Conservation (phyloP, 305 asterid species). For the Fraxinus greggii region DNA sequence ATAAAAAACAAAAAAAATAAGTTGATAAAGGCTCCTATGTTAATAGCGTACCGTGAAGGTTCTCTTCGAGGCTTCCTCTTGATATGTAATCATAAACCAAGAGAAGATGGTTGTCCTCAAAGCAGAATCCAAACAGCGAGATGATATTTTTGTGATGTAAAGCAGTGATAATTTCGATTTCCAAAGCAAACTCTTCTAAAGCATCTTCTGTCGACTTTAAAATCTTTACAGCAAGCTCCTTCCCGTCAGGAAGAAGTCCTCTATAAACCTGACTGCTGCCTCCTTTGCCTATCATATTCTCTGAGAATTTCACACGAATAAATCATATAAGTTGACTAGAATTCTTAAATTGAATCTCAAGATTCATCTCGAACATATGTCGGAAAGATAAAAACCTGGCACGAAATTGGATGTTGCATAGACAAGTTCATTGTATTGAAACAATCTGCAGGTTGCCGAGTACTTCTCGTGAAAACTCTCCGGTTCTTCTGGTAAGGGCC, state of each 20-base stretch:
- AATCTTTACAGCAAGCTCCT: constrained; percentile 91
- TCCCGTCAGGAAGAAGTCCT: constrained; percentile 83
- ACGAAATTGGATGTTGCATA: constrained; percentile 65
- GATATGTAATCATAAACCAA: constrained; percentile 85
- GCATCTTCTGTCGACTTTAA: constrained; percentile 72
- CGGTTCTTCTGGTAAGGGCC: constrained; percentile 57
- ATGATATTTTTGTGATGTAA: constrained; percentile 85
- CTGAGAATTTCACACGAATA: constrained; percentile 41
- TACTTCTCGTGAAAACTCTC: constrained; percentile 78
- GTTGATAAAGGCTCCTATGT: not conserved
- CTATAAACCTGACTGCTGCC: constrained; percentile 88
- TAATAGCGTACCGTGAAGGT: constrained; percentile 64
- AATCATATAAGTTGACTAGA: constrained; percentile 1
- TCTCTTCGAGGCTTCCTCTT: constrained; percentile 97
- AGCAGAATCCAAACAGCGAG: constrained; percentile 89
- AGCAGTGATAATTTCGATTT: constrained; percentile 82
- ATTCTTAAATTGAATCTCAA: not conserved
- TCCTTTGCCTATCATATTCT: constrained; percentile 84
- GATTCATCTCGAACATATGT: not conserved
- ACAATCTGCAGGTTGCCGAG: constrained; percentile 80
- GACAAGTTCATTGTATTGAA: constrained; percentile 63
- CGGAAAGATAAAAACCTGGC: constrained; percentile 45
- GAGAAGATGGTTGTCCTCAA: constrained; percentile 63
- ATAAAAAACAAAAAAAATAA: not conserved
- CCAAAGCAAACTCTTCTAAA: constrained; percentile 68